Evolutionary conservation across 208 protist genomes (phyloP).

Genomic region (Naegleria lovaniensis): DNA sequence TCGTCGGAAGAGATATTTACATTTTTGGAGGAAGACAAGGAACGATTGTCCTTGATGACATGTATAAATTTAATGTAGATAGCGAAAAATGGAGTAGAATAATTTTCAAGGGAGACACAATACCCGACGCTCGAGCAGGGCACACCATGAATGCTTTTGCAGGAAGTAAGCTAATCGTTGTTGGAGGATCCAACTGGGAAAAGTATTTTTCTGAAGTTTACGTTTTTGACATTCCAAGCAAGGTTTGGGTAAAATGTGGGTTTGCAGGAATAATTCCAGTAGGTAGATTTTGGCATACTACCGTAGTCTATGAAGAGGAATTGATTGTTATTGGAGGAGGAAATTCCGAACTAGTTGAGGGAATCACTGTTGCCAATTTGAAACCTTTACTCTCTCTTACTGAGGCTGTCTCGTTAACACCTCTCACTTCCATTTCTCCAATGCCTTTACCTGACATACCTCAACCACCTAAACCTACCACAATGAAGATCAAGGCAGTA

Average conservation of each 20-base stretch:
- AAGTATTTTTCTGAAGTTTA: background rate
- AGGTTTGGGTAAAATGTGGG: background rate
- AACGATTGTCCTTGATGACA: background rate
- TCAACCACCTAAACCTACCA: background rate
- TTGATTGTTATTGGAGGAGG: constrained; percentile 4
- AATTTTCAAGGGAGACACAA: background rate
- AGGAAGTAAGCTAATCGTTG: background rate
- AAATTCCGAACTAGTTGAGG: background rate
- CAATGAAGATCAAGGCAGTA: background rate
- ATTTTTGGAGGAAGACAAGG: constrained; percentile 19
- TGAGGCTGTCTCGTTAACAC: background rate
- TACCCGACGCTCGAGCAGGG: background rate
- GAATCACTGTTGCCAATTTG: background rate
- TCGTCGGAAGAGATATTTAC: background rate
- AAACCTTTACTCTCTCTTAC: background rate
- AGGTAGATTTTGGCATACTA: constrained; percentile 11
- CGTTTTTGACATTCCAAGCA: background rate
- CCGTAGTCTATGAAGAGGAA: background rate
- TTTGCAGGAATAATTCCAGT: background rate
- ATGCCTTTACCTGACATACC: background rate
- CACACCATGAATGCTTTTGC: background rate
- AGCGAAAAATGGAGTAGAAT: background rate
- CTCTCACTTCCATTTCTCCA: background rate
- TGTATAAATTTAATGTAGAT: background rate
- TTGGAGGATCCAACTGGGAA: background rate